Base-by-base conservation (phyloP, 2,329 filamentous ascomycete genomes). In the Colletotrichum eremochloae region DNA sequence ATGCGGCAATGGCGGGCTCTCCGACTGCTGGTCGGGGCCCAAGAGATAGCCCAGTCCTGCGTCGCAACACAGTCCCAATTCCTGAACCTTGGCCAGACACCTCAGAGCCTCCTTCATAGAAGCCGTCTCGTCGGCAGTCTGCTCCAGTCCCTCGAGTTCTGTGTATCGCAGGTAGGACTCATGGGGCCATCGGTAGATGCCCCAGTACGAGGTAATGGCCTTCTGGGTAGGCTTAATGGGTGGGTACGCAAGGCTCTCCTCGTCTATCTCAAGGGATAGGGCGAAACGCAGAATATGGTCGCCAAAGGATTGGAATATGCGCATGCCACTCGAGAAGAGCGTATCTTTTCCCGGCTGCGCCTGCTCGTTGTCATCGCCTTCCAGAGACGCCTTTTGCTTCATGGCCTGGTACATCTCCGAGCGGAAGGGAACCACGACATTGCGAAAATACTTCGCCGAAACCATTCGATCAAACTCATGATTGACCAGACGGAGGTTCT, bases 21-120 rank as follows among this genome's bases (percentile, higher is more conserved):
- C 82, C 7, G 82, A 82, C 57, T 86, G 86, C 24, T 85, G 81
- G 77, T 93, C 90, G 1, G 91, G 89, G 0, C 91, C 91, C 58
- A 83, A 82, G 14, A 94, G 84, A 85, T 90, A 93, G 14, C 92
- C 92, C 48, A 93, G 83, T 12, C 92, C 91, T 68, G 87, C 90
- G 76, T 93, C 90, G 52, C 93, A 86, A 24, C 89, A 92, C 4
- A 94, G 80, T 0, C 89, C 92, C n/a, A 94, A 84, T 72, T 93
- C 90, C 46, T 83, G 84, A 3, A 91, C 87, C 11, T 85, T 84
- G 2, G 78, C 81, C 1, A 93, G 83, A 64, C 86, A 87, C 14
- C 83, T 83, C 68, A 94, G 86, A 3, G 91, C 90, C 44, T 85
- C 83, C 73, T 86, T 89, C 88, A 93, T 90, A 40, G 85, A 86